Evolutionary conservation across 768 basidiomycete genomes (phyloP).

Genomic region (Galerina sulciceps): DNA sequence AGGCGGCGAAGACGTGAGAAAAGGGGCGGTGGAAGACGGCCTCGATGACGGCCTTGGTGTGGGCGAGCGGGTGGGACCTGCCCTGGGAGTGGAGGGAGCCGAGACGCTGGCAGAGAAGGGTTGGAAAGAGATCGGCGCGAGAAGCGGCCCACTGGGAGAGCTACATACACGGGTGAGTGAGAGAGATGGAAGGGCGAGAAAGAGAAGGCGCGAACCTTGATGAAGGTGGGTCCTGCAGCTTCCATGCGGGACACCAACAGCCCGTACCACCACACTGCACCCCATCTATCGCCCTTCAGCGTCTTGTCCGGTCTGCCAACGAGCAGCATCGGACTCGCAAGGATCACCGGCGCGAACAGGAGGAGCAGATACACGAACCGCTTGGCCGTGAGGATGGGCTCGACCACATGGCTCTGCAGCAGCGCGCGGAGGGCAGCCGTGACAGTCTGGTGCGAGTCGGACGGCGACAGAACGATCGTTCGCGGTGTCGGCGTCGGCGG

Average conservation of each 20-base stretch:
- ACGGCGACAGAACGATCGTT: conserved; percentile 65
- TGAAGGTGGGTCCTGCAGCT: conserved; percentile 94
- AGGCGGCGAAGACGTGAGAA: conserved; percentile 88
- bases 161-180: conserved; percentile 41
- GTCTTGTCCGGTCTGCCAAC: conserved; percentile 58
- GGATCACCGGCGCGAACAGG: conserved; percentile 87
- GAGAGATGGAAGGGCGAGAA: not conserved
- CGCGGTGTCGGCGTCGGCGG: conserved; percentile 13
- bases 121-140: conserved; percentile 91
- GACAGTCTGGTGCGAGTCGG: conserved; percentile 60
- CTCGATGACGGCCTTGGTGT: conserved; percentile 85
- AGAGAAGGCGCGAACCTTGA: conserved; percentile 64
- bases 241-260: conserved; percentile 90
- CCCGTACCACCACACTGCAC: conserved; percentile 98
- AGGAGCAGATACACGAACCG: conserved; percentile 84
- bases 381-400: conserved; percentile 81
- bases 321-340: conserved; percentile 84
- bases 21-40: conserved; percentile 83
- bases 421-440: conserved; percentile 45
- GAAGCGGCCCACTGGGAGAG: conserved; percentile 99
- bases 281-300: conserved; percentile 82
- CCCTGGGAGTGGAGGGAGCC: conserved; percentile 89
- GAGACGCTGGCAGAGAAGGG: conserved; percentile 80
- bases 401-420: conserved; percentile 68
- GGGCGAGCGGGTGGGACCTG: conserved; percentile 74